Percentiles rank a stretch among this genome's conserved stretches.
Evolutionary conservation across 2,329 filamentous ascomycete species (phyloP).

Genomic region (Alternaria ethzedia): DNA sequence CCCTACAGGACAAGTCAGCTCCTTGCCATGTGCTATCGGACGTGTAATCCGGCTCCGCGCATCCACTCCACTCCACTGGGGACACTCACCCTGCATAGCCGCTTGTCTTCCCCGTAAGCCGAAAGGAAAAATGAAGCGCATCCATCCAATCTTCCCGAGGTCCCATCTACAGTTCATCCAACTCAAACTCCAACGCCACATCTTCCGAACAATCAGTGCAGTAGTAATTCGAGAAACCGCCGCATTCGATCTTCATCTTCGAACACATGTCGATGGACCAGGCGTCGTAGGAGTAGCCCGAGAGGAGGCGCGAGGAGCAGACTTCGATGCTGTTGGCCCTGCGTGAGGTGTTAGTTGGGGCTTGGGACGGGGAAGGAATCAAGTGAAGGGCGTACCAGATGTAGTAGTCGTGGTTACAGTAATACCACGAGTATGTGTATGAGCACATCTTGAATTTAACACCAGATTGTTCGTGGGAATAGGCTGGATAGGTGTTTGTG

Average conservation of each 20-base stretch:
- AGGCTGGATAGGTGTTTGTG: neutral
- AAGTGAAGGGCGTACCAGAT: conserved; percentile 52
- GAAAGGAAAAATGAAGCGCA: conserved; percentile 7
- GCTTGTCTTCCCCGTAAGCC: neutral
- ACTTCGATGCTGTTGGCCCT: conserved; percentile 54
- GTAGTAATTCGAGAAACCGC: conserved; percentile 54
- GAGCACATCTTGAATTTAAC: conserved; percentile 48
- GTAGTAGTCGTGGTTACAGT: conserved; percentile 58
- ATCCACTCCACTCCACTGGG: neutral
- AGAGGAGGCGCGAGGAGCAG: conserved; percentile 53
- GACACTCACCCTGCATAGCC: neutral
- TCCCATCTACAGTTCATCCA: conserved; percentile 48
- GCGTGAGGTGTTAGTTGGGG: neutral
- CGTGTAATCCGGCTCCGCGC: neutral
- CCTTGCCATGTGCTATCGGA: neutral
- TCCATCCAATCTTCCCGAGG: neutral
- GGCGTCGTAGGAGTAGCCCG: conserved; percentile 55
- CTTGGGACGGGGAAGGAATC: too few relatives aligned
- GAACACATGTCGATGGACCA: conserved; percentile 58
- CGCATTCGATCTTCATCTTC: conserved; percentile 50
- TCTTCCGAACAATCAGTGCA: conserved; percentile 54
- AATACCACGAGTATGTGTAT: conserved; percentile 57
- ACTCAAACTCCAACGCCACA: conserved; percentile 50
- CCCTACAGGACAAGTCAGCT: conserved; percentile 19
- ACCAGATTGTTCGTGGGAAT: neutral